These are phyloP conservation scores for Podospora conica DNA, from an alignment of 495 filamentous ascomycete species.

Conservation along the genomic window DNA sequence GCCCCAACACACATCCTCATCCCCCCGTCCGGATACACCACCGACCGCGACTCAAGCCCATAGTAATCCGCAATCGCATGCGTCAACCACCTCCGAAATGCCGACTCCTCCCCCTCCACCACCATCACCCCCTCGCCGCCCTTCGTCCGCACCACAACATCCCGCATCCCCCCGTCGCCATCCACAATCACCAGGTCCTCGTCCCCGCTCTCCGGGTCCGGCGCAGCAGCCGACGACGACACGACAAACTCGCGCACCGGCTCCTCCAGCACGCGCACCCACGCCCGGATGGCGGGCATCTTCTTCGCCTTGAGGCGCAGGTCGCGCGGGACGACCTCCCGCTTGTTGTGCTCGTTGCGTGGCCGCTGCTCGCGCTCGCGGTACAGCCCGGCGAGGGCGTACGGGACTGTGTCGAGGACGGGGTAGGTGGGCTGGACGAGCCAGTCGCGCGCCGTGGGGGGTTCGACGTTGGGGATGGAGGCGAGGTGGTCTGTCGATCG, in stretches of 20 bases:
- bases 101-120: slow-evolving; percentile 49
- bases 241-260: slow-evolving; percentile 40
- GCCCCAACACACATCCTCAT: background rate
- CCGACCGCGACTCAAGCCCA: background rate
- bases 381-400: slow-evolving; percentile 70
- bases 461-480: slow-evolving; percentile 77
- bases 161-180: slow-evolving; percentile 75
- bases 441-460: slow-evolving; percentile 78
- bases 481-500: slow-evolving; percentile 65
- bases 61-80: background rate
- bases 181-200: slow-evolving; percentile 54
- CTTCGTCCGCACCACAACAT: slow-evolving; percentile 41
- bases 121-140: slow-evolving; percentile 45
- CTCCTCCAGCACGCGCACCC: slow-evolving; percentile 45
- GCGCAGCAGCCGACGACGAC: slow-evolving; percentile 27
- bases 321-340: slow-evolving; percentile 50
- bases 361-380: slow-evolving; percentile 69
- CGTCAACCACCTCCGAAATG: background rate
- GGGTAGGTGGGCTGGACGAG: slow-evolving; percentile 69
- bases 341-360: slow-evolving; percentile 37
- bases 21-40: background rate
- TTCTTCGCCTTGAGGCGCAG: slow-evolving; percentile 46
- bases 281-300: slow-evolving; percentile 41
- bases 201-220: background rate
- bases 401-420: slow-evolving; percentile 65